A percentile compares a stretch with the other conserved stretches of the same genome.
phyloP scores from a whole-genome alignment of 2,329 filamentous ascomycete genomes.

The Pseudogymnoascus verrucosus region DNA sequence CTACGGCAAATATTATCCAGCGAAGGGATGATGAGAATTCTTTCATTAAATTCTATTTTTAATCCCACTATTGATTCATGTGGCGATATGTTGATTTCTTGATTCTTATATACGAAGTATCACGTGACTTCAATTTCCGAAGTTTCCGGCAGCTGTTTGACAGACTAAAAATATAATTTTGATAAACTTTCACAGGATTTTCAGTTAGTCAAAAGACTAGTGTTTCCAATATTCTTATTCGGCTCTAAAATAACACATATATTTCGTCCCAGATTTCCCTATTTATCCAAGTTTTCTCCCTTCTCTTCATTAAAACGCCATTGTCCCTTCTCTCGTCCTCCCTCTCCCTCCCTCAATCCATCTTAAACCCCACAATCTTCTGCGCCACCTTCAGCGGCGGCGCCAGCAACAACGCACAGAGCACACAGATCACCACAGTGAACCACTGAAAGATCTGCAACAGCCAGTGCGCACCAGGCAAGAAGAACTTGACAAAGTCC shows the following conservation, averaged over 20 bases:
- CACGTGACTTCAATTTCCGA: background rate
- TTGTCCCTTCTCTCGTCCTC: background rate
- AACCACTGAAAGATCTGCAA: slow-evolving; percentile 57
- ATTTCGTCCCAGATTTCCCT: background rate
- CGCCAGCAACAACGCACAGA: slow-evolving; percentile 44
- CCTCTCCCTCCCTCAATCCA: slow-evolving; percentile 11
- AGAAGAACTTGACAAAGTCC: slow-evolving; percentile 66
- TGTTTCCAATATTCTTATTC: background rate
- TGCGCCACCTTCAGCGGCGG: slow-evolving; percentile 45
- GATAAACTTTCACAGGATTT: background rate
- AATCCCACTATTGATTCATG: background rate
- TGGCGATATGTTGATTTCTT: background rate
- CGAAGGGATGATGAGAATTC: background rate
- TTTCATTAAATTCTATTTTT: background rate
- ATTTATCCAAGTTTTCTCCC: background rate
- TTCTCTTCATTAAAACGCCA: background rate
- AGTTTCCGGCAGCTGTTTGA: background rate
- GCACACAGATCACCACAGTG: slow-evolving; percentile 55
- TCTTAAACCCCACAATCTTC: slow-evolving; percentile 12
- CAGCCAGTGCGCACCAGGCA: slow-evolving; percentile 46
- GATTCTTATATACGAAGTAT: background rate
- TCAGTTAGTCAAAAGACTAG: background rate
- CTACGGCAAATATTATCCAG: background rate
- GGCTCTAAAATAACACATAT: background rate
- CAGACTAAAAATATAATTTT: background rate